Evolutionary conservation across 2,329 filamentous ascomycete genomes (phyloP), one percentile per base, ranked within the genome.

Genomic region (Cladosporium halotolerans): DNA sequence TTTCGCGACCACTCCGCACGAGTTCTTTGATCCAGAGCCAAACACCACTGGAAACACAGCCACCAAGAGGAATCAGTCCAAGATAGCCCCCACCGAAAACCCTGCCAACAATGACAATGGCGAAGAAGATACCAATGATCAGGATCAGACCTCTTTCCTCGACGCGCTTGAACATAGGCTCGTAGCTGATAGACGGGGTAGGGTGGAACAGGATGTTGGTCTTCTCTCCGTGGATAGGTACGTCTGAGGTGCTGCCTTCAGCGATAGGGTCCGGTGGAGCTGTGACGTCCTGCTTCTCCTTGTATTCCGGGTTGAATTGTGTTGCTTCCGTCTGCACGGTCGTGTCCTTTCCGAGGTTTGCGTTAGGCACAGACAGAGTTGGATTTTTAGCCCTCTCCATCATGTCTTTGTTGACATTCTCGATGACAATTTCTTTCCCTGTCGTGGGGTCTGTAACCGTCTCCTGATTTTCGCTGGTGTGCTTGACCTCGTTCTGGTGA

Each of bases 171-270:
- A 88, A 96, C 80, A 90, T 95, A 4, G 91, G 89, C 69, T 95
- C 89, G 66, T 89, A 96, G 73, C 85, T 89, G 60, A 96, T 81
- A 0, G 86, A 87, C 0, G 92, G 92, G 0, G 92, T 97, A 13
- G 93, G 92, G 70, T 96, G 92, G 71, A 97, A 97, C 31, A 96
- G 79, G 14, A 97, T 85, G 58, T 96, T 96, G 3, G 93, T 97
- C 79, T 93, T 96, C 68, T 97, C 92, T 63, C 91, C 92, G 66
- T 91, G 88, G 55, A 97, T 95, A 3, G 93, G 93, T 1, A 97
- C 90, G 70, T 97, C 93, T 23, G 89, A 91, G 0, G 92, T 97
- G 33, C 85, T 83, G 19, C 89, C 89, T 54, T 85, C 79, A 13
- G 85, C 84, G 16, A 96, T 77, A 0, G 92, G 92, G 60, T 95